A percentile compares a stretch with the other conserved stretches of the same genome.
These are phyloP conservation scores for Dictyostelium firmibasis DNA, from an alignment of 78 protist genomes.

Conservation along the genomic window DNA sequence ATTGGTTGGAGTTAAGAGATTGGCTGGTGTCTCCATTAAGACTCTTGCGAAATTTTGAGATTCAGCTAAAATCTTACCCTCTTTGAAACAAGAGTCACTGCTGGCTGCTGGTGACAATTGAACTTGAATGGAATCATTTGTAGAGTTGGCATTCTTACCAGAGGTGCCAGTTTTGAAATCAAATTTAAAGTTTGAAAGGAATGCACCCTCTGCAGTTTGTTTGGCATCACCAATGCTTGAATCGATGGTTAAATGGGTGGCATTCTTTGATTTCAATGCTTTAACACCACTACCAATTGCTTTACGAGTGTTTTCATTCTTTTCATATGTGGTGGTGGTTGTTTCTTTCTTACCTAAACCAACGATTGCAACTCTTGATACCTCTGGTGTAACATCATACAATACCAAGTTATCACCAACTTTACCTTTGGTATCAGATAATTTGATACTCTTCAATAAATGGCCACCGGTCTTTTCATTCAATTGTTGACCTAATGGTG, in stretches of 20 bases:
- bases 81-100: background rate
- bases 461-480: slow-evolving; percentile 40
- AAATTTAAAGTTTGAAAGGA: slow-evolving; percentile 39
- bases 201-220: slow-evolving; percentile 45
- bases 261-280: slow-evolving; percentile 48
- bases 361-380: slow-evolving; percentile 64
- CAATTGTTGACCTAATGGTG: slow-evolving; percentile 17
- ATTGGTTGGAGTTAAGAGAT: slow-evolving; percentile 69
- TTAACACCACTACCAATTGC: slow-evolving; percentile 64
- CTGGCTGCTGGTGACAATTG: background rate
- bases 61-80: slow-evolving; percentile 52
- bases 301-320: slow-evolving; percentile 19
- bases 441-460: slow-evolving; percentile 24
- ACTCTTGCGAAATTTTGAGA: slow-evolving; percentile 76
- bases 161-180: slow-evolving; percentile 20
- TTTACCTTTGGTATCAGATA: slow-evolving; percentile 57
- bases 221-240: slow-evolving; percentile 28
- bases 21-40: slow-evolving; percentile 71
- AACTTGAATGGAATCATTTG: background rate
- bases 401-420: slow-evolving; percentile 53
- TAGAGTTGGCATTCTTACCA: background rate
- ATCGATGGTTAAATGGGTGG: slow-evolving; percentile 47
- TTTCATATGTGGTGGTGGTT: background rate
- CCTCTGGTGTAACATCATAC: slow-evolving; percentile 48
- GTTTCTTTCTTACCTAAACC: slow-evolving; percentile 40